Evolutionary conservation across 805 yeast species (phyloP).

Genomic region (Vanderwaltozyma verrucispora): DNA sequence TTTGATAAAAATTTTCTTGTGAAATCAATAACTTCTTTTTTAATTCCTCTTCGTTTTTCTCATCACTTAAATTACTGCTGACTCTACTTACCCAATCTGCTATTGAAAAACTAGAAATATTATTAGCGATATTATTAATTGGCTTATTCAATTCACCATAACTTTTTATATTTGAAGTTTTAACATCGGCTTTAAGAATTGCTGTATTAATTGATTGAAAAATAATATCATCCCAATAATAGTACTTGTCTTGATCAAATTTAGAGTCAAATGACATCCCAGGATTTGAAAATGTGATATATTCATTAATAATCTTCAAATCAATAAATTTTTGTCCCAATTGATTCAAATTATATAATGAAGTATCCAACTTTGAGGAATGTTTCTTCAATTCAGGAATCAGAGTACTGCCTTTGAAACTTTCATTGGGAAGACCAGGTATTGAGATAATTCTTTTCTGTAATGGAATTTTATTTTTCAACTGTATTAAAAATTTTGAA

Average conservation of each 20-base stretch:
- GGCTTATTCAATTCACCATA: constrained; percentile 9
- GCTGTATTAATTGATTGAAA: too few species aligned
- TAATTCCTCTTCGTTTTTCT: background rate
- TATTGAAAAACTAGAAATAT: background rate
- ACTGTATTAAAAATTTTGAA: constrained; percentile 4
- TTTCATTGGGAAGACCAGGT: constrained; percentile 11
- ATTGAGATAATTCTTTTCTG: constrained; percentile 22
- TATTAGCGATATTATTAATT: too few species aligned
- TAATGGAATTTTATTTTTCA: constrained; percentile 11
- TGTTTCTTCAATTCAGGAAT: constrained; percentile 15
- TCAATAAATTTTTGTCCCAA: constrained; percentile 26
- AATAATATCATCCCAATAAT: background rate
- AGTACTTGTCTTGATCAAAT: constrained; percentile 7
- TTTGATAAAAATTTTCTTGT: constrained; percentile 5
- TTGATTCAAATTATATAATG: constrained; percentile 24
- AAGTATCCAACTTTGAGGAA: constrained; percentile 18
- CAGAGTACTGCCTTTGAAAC: constrained; percentile 23
- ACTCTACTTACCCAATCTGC: constrained; percentile 7
- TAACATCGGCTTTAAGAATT: too few species aligned
- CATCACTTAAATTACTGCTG: constrained; percentile 4
- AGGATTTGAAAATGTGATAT: constrained; percentile 4
- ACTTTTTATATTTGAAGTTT: too few species aligned
- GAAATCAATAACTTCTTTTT: constrained; percentile 10
- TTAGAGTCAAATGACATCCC: background rate
- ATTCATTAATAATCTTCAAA: constrained; percentile 14